Evolutionary conservation across 257 asterid species (phyloP).

Genomic region (Thymus quinquecostatus): DNA sequence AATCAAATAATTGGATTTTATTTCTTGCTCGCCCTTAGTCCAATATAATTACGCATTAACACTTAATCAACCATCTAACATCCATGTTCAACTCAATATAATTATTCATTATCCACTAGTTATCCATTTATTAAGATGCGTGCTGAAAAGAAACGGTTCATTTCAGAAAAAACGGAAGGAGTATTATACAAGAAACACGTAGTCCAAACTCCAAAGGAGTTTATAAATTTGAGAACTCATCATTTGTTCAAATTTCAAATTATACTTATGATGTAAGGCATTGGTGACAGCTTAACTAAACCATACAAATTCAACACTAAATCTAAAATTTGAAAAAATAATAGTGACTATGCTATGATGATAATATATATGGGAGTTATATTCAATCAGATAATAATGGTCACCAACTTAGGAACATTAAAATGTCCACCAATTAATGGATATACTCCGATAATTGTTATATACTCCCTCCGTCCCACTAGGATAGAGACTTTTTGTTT

Average conservation of each 20-base stretch:
- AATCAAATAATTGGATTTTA: too few relatives aligned
- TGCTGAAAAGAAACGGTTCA: too few relatives aligned
- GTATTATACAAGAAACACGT: too few relatives aligned
- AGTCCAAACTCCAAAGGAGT: background rate
- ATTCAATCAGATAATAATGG: conserved; percentile 3
- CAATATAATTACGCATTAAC: too few relatives aligned
- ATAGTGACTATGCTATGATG: background rate
- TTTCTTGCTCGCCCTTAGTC: too few relatives aligned
- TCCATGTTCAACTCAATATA: too few relatives aligned
- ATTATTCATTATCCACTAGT: too few relatives aligned
- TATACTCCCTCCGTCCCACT: too few relatives aligned
- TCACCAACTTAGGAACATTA: background rate
- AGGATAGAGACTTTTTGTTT: too few relatives aligned
- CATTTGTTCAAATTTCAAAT: background rate
- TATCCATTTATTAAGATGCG: too few relatives aligned
- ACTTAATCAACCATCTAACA: too few relatives aligned
- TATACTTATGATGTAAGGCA: background rate
- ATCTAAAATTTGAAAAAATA: background rate
- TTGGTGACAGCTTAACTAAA: conserved; percentile 5
- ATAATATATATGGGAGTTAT: background rate
- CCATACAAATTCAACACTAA: background rate
- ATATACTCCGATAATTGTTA: background rate
- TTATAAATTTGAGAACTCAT: background rate
- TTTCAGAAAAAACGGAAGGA: too few relatives aligned
- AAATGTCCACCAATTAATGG: background rate